Conservation (phyloP, 352 stramenopile genomes). For the Pythium periplocum region DNA sequence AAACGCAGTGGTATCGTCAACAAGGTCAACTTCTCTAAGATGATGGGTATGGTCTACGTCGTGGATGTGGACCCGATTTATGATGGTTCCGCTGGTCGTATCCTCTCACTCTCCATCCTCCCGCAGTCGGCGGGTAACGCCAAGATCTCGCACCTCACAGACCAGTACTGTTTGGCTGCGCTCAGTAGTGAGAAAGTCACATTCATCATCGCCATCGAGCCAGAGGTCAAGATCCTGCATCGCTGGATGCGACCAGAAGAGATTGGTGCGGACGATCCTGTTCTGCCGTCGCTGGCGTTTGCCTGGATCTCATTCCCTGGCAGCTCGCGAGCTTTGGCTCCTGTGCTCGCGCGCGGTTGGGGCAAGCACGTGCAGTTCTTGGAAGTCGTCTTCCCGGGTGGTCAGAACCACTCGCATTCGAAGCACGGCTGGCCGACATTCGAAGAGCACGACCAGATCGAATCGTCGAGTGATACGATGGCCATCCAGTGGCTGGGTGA, state of each 20-base stretch:
- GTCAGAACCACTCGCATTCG: slow-evolving; percentile 63
- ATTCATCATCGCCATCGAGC: slow-evolving; percentile 95
- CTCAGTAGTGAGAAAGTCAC: slow-evolving; percentile 90
- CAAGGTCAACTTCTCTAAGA: slow-evolving; percentile 92
- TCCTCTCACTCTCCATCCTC: slow-evolving; percentile 77
- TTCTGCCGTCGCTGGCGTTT: slow-evolving; percentile 93
- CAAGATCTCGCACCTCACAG: slow-evolving; percentile 82
- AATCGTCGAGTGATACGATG: slow-evolving; percentile 85
- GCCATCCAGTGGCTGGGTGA: slow-evolving; percentile 96
- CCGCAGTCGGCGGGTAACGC: slow-evolving; percentile 74
- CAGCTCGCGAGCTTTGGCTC: slow-evolving; percentile 76
- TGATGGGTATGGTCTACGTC: slow-evolving; percentile 93
- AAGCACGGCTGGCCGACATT: slow-evolving; percentile 93
- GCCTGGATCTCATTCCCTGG: slow-evolving; percentile 89
- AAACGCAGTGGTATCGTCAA: slow-evolving; percentile 84
- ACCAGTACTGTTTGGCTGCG: slow-evolving; percentile 79
- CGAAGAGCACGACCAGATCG: slow-evolving; percentile 91
- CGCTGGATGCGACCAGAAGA: slow-evolving; percentile 87
- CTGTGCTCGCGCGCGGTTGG: slow-evolving; percentile 91
- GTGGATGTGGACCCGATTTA: slow-evolving; percentile 94
- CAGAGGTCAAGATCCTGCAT: slow-evolving; percentile 92
- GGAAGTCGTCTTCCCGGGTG: slow-evolving; percentile 76
- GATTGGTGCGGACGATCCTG: slow-evolving; percentile 61
- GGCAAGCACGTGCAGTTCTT: slow-evolving; percentile 93
- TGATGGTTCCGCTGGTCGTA: slow-evolving; percentile 90